Base-by-base conservation (phyloP, 192 early-diverging fungal species). In the Coemansia sp. region DNA sequence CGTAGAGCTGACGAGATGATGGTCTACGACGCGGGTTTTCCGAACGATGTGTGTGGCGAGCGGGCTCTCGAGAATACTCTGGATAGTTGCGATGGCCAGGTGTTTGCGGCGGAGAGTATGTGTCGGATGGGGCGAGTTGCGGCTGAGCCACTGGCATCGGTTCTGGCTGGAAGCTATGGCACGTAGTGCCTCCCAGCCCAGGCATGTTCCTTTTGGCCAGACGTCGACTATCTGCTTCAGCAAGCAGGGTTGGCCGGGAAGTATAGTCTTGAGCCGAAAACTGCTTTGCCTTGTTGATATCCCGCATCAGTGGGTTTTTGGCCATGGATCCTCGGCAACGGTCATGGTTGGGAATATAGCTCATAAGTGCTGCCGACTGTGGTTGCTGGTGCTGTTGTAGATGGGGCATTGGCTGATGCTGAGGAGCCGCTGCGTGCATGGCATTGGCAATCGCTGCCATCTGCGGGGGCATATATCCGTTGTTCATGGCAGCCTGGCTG, bases 301-400 rank as follows among this genome's bases (percentile, higher is more conserved):
- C 73, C 49, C 73, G 66, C 73, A 76, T 76, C 26, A 76, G 63
- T 15, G 73, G 73, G 30, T 76, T 76, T 26, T 65, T 62, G 2
- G 59, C 20, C 20, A 76, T 38, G 1, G 73, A 62, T 6, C 73
- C 66, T 21, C 38, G 17, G 26, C 48, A 54, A 14, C 15, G 26
- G 26, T 39, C 9, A 14, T 51, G 60, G 10, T 52, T 41, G 2
- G 73, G 73, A 31, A 76, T 76, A 60, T 56, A 76, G 54, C 52
- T 69, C 20, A 49, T 58, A 17, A 76, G 63, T 4, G 66, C 40
- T 3, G 37, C 45, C 18, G 69, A 59, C 47, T 76, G 66, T 28
- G 42, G 26, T 15, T 45, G 40, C 44, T 68, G 55, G 7, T 30
- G 58, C 42, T 31, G 49, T 6, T 11, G 40, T 16, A 31, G 50